Evolutionary conservation across 2,329 filamentous ascomycete genomes (phyloP).

Genomic region (Penicillium sp.): DNA sequence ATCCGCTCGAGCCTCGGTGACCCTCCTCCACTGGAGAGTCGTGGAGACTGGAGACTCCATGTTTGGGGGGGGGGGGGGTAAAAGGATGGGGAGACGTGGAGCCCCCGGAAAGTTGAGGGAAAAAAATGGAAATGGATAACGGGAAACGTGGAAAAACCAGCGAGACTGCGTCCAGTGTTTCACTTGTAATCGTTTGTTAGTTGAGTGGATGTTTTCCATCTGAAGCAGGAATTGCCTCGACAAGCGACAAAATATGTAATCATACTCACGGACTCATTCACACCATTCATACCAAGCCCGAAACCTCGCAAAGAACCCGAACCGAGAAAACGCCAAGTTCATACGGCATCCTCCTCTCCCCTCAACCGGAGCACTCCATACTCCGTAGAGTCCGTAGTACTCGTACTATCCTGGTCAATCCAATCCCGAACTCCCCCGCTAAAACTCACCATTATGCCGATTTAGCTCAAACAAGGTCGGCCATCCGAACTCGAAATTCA

Average conservation of each 20-base stretch:
- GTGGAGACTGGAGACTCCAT: background rate
- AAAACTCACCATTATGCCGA: background rate
- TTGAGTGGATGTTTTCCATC: background rate
- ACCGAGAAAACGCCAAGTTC: too few relatives aligned
- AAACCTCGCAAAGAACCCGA: too few relatives aligned
- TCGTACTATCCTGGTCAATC: background rate
- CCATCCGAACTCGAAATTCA: background rate
- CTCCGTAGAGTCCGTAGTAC: background rate
- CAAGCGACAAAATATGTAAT: too few relatives aligned
- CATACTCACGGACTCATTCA: too few relatives aligned
- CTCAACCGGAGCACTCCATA: too few relatives aligned
- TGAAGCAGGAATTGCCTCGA: too few relatives aligned
- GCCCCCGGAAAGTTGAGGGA: background rate
- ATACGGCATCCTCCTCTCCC: too few relatives aligned
- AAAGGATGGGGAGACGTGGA: background rate
- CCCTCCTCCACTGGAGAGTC: background rate
- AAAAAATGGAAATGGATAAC: background rate
- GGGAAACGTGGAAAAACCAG: background rate
- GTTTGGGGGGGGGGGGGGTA: background rate
- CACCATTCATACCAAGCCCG: too few relatives aligned
- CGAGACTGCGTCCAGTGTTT: background rate
- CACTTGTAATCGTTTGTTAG: background rate
- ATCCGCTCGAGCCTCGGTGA: background rate
- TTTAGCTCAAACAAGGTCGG: constrained; percentile 6
- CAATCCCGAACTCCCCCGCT: background rate